Evolutionary conservation across 2,329 filamentous ascomycete species (phyloP), one percentile per base, ranked within the genome.

Genomic region (Clonostachys sp.): DNA sequence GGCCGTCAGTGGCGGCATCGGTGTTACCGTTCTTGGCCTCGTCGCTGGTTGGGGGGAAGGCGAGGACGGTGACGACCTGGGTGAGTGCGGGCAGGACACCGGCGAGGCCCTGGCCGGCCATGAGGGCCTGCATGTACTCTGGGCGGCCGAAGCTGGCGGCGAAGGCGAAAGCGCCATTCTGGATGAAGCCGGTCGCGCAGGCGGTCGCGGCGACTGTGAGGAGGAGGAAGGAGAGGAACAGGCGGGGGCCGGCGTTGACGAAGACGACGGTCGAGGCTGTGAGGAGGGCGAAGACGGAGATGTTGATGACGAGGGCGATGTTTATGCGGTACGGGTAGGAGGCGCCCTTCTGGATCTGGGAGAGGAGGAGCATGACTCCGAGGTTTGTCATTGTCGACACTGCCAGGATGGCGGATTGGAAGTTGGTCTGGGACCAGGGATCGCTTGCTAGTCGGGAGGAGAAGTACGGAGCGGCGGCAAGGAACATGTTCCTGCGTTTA

Each of bases 71-170:
- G 41, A 88, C 65, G 55, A 97, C 92, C 66, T 97, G 91, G 2
- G 90, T 89, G 43, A 95, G 75, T 43, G 89, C 86, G 0, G 94
- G 94, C 5, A 97, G 72, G 10, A 99, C 91, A 33, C 94, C 94
- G 1, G 94, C 91, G 5, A 99, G 77, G 34, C 86, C 92, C 66
- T 99, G 94, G 2, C 94, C 94, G 4, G 86, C 84, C 91, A 99
- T 97, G 65, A 97, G 91, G 20, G 87, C 92, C 67, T 97, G 92
- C 47, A 90, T 96, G 65, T 97, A 99, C 65, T 94, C 89, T 17
- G 86, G 81, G 45, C 88, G 77, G 35, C 86, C 89, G 60, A 96
- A 97, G 45, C 89, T 86, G 5, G 88, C 83, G 4, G 90, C 91
- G 62, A 91, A 97, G 4, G 94, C 90, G 63, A 96, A 96, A 12